Evolutionary conservation across 805 yeast species (phyloP).

Genomic region (Candida nonsorbophila): DNA sequence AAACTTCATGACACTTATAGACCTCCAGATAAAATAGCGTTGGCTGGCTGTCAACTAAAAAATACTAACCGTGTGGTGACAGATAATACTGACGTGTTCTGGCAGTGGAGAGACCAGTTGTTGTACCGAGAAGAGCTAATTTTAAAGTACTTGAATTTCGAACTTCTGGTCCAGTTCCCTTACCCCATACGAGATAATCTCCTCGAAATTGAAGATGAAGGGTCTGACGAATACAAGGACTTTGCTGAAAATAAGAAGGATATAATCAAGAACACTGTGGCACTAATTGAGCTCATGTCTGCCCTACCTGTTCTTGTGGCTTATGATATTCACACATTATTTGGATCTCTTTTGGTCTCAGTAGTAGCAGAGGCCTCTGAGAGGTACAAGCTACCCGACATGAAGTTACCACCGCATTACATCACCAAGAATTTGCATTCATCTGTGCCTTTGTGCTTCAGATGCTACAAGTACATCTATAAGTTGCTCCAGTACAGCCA

Average conservation of each 20-base stretch:
- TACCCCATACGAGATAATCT: constrained; percentile 24
- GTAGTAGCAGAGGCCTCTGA: constrained; percentile 15
- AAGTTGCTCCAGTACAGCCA: constrained; percentile 16
- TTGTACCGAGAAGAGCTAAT: constrained; percentile 38
- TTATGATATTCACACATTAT: constrained; percentile 26
- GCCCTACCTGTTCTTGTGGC: constrained; percentile 33
- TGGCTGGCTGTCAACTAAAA: constrained; percentile 29
- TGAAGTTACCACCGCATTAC: constrained; percentile 15
- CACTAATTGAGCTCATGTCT: constrained; percentile 33
- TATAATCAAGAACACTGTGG: constrained; percentile 20
- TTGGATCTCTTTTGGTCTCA: constrained; percentile 22
- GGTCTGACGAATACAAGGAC: background rate
- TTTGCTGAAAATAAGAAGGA: constrained; percentile 13
- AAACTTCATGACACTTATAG: constrained; percentile 38
- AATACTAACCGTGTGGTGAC: constrained; percentile 28
- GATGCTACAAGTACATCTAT: constrained; percentile 22
- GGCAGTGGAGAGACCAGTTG: constrained; percentile 43
- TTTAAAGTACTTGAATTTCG: constrained; percentile 33
- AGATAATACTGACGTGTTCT: constrained; percentile 35
- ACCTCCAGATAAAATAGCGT: constrained; percentile 39
- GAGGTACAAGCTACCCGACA: constrained; percentile 10
- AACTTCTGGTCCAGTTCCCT: constrained; percentile 34
- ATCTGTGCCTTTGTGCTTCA: constrained; percentile 11
- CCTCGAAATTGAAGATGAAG: constrained; percentile 2
- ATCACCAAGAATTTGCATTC: constrained; percentile 11